phyloP scores from a whole-genome alignment of 768 basidiomycete genomes.

The Lentinula raphanica region DNA sequence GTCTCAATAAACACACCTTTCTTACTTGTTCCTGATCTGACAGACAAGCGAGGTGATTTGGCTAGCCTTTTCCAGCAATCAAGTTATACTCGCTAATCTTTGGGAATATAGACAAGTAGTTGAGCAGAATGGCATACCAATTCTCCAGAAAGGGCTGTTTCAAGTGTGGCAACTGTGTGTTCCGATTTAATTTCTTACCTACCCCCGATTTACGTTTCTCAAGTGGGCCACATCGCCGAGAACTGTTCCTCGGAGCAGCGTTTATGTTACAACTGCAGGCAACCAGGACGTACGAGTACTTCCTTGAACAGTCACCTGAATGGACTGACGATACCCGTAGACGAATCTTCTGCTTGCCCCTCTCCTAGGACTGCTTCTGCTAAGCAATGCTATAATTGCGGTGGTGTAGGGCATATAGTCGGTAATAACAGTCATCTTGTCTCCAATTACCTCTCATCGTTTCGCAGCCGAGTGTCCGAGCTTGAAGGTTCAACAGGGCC shows the following conservation, averaged over 20 bases:
- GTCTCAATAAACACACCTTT: not conserved
- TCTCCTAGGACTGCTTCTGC: conserved; percentile 76
- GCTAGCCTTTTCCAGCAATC: not conserved
- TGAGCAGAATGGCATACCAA: conserved; percentile 63
- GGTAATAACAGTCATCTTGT: conserved; percentile 21
- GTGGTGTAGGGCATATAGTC: conserved; percentile 87
- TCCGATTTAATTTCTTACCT: conserved; percentile 10
- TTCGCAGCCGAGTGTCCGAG: conserved; percentile 72
- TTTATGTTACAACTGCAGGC: conserved; percentile 92
- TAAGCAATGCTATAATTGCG: conserved; percentile 92
- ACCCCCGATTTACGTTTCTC: conserved; percentile 9
- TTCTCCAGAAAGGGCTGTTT: conserved; percentile 86
- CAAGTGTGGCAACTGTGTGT: conserved; percentile 90
- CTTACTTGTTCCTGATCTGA: conserved; percentile 8
- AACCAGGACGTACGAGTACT: conserved; percentile 92
- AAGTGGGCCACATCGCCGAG: conserved; percentile 92
- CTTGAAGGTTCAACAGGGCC: conserved; percentile 62
- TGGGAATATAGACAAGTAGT: conserved; percentile 11
- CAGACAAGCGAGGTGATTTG: conserved; percentile 29
- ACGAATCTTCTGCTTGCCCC: conserved; percentile 56
- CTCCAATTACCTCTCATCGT: not conserved
- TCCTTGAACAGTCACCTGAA: conserved; percentile 62
- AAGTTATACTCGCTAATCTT: not conserved
- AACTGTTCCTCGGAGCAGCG: conserved; percentile 84
- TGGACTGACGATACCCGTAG: not conserved